phyloP scores from a whole-genome alignment of 139 green algal species.

The Chlorella sp. region DNA sequence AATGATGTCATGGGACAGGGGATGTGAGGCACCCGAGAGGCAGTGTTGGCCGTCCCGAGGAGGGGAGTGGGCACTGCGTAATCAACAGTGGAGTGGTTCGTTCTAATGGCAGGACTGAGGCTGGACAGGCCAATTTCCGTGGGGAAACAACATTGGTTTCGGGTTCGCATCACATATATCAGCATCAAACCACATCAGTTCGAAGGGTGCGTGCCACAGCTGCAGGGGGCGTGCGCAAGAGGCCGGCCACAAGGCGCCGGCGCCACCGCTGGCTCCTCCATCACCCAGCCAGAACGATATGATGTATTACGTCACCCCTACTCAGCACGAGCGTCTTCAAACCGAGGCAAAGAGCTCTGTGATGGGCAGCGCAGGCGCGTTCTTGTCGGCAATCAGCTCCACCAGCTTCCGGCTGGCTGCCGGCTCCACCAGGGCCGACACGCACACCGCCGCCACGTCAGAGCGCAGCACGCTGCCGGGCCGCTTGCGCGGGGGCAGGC shows the following conservation, averaged over 20 bases:
- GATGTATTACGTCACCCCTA: too few relatives aligned
- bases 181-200: not conserved
- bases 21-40: not conserved
- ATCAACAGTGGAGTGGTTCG: too few relatives aligned
- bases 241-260: not conserved
- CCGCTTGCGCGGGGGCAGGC: slow-evolving; percentile 48
- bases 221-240: not conserved
- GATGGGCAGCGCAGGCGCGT: not conserved
- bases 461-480: slow-evolving; percentile 53
- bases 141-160: too few relatives aligned
- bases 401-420: slow-evolving; percentile 73
- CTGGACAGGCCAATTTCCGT: too few relatives aligned
- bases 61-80: too few relatives aligned
- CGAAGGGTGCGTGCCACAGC: too few relatives aligned
- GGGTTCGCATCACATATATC: too few relatives aligned
- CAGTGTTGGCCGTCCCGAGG: too few relatives aligned
- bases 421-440: slow-evolving; percentile 72
- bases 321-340: slow-evolving; percentile 17
- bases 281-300: too few relatives aligned
- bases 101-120: too few relatives aligned
- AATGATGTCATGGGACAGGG: too few relatives aligned
- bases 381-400: slow-evolving; percentile 40
- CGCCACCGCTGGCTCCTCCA: too few relatives aligned
- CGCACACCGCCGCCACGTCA: slow-evolving; percentile 78
- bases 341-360: slow-evolving; percentile 36